phyloP scores from a whole-genome alignment of 768 basidiomycete genomes.

The Amanita jacksonii region DNA sequence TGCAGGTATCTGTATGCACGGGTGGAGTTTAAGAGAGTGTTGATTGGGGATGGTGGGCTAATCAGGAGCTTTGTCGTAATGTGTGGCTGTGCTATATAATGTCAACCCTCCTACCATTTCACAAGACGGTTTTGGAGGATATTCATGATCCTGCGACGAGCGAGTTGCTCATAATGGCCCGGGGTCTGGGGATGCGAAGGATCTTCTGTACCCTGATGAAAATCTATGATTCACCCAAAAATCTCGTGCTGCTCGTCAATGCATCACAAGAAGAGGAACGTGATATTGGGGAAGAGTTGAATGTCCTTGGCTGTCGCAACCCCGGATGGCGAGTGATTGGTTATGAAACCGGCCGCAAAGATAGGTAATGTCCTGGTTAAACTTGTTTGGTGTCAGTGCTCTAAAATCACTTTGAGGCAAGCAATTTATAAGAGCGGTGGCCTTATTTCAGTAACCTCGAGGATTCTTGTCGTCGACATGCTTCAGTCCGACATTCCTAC shows the following conservation, averaged over 20 bases:
- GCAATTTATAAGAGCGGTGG: slow-evolving; percentile 83
- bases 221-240: slow-evolving; percentile 83
- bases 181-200: slow-evolving; percentile 81
- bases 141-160: slow-evolving; percentile 68
- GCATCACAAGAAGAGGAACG: slow-evolving; percentile 81
- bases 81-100: too few relatives aligned
- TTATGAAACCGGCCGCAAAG: slow-evolving; percentile 70
- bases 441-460: slow-evolving; percentile 84
- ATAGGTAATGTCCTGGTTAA: slow-evolving; percentile 57
- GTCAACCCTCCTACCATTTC: slow-evolving; percentile 52
- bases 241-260: slow-evolving; percentile 77
- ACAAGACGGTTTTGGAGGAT: slow-evolving; percentile 55
- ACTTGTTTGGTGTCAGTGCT: not conserved
- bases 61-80: too few relatives aligned
- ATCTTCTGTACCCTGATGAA: slow-evolving; percentile 83
- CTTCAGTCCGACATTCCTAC: slow-evolving; percentile 78
- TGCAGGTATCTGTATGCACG: too few relatives aligned
- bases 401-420: slow-evolving; percentile 41
- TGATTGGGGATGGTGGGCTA: too few relatives aligned
- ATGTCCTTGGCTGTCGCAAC: slow-evolving; percentile 82
- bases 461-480: slow-evolving; percentile 94
- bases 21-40: too few relatives aligned
- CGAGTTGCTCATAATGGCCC: slow-evolving; percentile 72
- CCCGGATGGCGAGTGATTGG: slow-evolving; percentile 78
- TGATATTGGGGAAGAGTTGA: slow-evolving; percentile 87